Percentiles rank a stretch among this genome's conserved stretches.
phyloP scores from a whole-genome alignment of 305 asterid genomes.

The Rubia peregrina region DNA sequence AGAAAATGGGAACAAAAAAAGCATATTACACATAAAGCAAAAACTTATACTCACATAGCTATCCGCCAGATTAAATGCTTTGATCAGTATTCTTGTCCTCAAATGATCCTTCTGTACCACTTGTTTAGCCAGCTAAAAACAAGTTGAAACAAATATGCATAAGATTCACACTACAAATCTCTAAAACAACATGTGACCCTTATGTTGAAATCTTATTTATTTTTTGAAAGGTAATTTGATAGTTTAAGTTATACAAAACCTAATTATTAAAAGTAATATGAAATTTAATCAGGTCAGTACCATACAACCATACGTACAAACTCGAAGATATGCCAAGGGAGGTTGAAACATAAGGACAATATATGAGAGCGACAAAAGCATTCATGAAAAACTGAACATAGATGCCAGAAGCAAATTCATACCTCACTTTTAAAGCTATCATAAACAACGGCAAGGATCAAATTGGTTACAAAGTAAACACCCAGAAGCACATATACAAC shows the following conservation, averaged over 20 bases:
- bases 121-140: conserved; percentile 78
- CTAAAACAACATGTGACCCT: neutral
- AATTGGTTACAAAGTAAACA: conserved; percentile 95
- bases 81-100: conserved; percentile 68
- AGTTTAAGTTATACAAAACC: neutral
- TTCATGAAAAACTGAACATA: neutral
- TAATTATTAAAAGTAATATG: neutral
- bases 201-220: neutral
- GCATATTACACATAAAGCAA: conserved; percentile 18
- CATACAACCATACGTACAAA: neutral
- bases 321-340: neutral
- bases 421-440: conserved; percentile 98
- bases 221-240: neutral
- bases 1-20: neutral
- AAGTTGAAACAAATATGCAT: neutral
- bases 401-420: conserved; percentile 14
- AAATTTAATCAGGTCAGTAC: neutral
- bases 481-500: conserved; percentile 86
- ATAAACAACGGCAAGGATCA: conserved; percentile 96
- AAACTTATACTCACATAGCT: conserved; percentile 43
- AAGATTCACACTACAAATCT: neutral
- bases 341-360: neutral
- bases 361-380: neutral
- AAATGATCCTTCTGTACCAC: conserved; percentile 69
- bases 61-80: conserved; percentile 78